Evolutionary conservation across 2,329 filamentous ascomycete genomes (phyloP).

Genomic region (Fusarium sulawesiense): DNA sequence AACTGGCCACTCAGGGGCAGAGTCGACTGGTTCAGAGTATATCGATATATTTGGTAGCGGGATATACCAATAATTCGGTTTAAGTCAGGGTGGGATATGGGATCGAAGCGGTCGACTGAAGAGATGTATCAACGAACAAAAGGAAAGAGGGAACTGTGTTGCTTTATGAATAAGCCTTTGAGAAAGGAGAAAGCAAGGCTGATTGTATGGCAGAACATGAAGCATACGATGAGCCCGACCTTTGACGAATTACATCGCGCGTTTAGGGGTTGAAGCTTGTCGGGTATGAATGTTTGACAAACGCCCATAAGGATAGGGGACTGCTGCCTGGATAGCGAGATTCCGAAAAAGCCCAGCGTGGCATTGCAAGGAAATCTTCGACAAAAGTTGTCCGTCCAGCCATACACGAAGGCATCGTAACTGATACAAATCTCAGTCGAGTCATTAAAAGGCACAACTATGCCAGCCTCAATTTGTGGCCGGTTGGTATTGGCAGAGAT

Average conservation of each 20-base stretch:
- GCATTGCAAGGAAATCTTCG: background rate
- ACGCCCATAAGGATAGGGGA: background rate
- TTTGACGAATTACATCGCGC: background rate
- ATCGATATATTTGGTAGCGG: background rate
- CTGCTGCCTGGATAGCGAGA: slow-evolving; percentile 18
- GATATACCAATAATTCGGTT: background rate
- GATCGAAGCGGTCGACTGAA: background rate
- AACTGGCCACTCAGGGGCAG: background rate
- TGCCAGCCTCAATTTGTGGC: slow-evolving; percentile 14
- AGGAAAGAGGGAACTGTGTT: background rate
- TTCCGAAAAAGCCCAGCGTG: slow-evolving; percentile 2
- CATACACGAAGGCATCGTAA: background rate
- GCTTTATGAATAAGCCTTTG: background rate
- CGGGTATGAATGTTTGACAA: background rate
- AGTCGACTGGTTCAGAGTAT: background rate
- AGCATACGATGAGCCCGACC: background rate
- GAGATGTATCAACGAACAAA: background rate
- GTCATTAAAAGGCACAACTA: background rate
- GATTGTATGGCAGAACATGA: slow-evolving; percentile 13
- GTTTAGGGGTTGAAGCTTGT: background rate
- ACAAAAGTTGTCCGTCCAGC: background rate
- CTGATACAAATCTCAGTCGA: background rate
- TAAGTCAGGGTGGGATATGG: background rate
- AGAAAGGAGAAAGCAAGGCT: slow-evolving; percentile 2
- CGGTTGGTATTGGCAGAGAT: slow-evolving; percentile 1